A percentile compares a stretch with the other conserved stretches of the same genome.
phyloP scores from a whole-genome alignment of 331 rosid species.

The Saraca asoca region DNA sequence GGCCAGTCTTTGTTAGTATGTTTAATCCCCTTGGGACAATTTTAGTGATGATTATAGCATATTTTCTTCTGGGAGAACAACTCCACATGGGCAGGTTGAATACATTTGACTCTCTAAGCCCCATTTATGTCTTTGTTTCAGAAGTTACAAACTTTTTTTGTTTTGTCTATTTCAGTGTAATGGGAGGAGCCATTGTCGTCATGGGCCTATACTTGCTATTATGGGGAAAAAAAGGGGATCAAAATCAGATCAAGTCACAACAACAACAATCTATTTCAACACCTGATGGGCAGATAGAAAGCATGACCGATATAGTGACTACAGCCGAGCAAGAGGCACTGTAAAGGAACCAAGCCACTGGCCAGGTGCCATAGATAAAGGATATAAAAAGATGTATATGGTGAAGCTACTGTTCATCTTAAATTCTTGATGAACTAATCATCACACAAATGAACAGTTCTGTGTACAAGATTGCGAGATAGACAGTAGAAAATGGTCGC shows the following conservation, averaged over 20 bases:
- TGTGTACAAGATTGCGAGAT: no score
- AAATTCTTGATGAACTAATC: background rate
- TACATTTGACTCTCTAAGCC: background rate
- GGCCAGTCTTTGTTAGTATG: slow-evolving; percentile 77
- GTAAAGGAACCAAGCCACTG: slow-evolving; percentile 17
- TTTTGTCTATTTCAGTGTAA: slow-evolving; percentile 49
- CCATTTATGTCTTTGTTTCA: slow-evolving; percentile 8
- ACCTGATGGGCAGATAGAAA: slow-evolving; percentile 25
- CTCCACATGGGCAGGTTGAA: slow-evolving; percentile 67
- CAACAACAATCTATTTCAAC: slow-evolving; percentile 27
- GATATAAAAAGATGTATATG: background rate
- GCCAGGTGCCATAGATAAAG: background rate
- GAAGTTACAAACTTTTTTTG: background rate
- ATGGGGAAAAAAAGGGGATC: slow-evolving; percentile 64
- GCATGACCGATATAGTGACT: background rate
- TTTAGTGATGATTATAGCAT: slow-evolving; percentile 59
- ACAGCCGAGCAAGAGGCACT: slow-evolving; percentile 17
- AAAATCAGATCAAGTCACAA: slow-evolving; percentile 36
- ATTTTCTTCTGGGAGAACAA: slow-evolving; percentile 63
- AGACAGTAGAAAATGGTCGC: no score
- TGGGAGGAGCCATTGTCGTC: slow-evolving; percentile 56
- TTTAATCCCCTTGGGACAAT: slow-evolving; percentile 60
- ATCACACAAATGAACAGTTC: no score
- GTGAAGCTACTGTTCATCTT: background rate
- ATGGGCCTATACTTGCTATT: slow-evolving; percentile 55